Evolutionary conservation across 805 yeast species (phyloP).

Genomic region (Cephaloascus albidus): DNA sequence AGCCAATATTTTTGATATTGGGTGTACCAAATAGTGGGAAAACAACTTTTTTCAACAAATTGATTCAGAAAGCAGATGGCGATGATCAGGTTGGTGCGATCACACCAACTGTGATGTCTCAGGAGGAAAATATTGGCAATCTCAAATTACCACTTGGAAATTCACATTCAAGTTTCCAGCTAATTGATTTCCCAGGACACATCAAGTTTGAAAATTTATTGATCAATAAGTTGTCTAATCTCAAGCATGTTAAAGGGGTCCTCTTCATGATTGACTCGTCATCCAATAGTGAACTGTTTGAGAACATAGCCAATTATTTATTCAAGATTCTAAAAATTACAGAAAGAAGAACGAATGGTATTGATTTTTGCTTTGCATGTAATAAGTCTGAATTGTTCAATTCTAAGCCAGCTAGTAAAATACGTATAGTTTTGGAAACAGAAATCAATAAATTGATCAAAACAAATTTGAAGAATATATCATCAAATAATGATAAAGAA

Average conservation of each 20-base stretch:
- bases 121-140: conserved; percentile 22
- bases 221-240: conserved; percentile 35
- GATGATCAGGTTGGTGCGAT: conserved; percentile 3
- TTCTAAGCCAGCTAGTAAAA: conserved; percentile 58
- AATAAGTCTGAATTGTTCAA: conserved; percentile 85
- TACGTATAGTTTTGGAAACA: conserved; percentile 47
- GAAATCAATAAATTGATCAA: conserved; percentile 53
- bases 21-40: conserved; percentile 31
- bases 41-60: conserved; percentile 22
- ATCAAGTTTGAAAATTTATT: conserved; percentile 56
- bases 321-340: conserved; percentile 51
- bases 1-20: conserved; percentile 27
- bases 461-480: conserved; percentile 33
- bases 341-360: conserved; percentile 58
- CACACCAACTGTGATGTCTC: conserved; percentile 24
- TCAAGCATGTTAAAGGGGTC: conserved; percentile 49
- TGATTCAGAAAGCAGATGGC: conserved; percentile 9
- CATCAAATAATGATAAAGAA: conserved; percentile 35
- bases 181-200: conserved; percentile 89
- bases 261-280: conserved; percentile 72
- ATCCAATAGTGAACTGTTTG: conserved; percentile 32
- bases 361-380: conserved; percentile 69
- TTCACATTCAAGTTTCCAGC: conserved; percentile 29
- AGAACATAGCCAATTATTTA: conserved; percentile 45
- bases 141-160: conserved; percentile 20